phyloP scores from a whole-genome alignment of 495 filamentous ascomycete species.

The Talaromyces thailandensis region DNA sequence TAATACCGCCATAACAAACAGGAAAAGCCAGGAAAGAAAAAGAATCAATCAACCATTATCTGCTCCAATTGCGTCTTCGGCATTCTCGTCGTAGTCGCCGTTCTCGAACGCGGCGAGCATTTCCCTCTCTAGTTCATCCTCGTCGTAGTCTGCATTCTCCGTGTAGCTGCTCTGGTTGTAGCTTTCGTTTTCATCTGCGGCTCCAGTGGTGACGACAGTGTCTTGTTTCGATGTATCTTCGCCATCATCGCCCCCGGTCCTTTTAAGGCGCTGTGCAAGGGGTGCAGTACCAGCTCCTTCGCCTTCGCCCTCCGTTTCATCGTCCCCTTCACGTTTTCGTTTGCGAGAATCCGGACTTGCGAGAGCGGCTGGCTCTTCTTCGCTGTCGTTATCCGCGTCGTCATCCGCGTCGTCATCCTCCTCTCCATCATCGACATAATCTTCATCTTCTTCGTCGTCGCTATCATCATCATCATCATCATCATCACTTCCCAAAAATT shows the following conservation, averaged over 20 bases:
- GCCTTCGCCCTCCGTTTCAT: slow-evolving; percentile 20
- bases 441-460: slow-evolving; percentile 32
- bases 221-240: slow-evolving; percentile 31
- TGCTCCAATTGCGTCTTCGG: slow-evolving; percentile 18
- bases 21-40: slow-evolving; percentile 1
- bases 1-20: neutral
- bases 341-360: slow-evolving; percentile 28
- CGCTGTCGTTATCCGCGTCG: slow-evolving; percentile 49
- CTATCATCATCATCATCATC: slow-evolving; percentile 59
- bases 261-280: slow-evolving; percentile 40
- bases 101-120: slow-evolving; percentile 59
- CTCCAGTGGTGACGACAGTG: slow-evolving; percentile 12
- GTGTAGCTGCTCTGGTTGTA: slow-evolving; percentile 20
- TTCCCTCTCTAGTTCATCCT: slow-evolving; percentile 58
- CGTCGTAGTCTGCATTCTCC: slow-evolving; percentile 37
- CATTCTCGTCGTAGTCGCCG: slow-evolving; percentile 25
- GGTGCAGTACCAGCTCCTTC: slow-evolving; percentile 20
- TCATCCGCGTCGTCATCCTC: slow-evolving; percentile 50
- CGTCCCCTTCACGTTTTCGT: slow-evolving; percentile 30
- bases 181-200: slow-evolving; percentile 16
- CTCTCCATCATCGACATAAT: slow-evolving; percentile 33
- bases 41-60: slow-evolving; percentile 20
- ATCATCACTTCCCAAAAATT: slow-evolving; percentile 64
- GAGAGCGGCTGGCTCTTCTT: slow-evolving; percentile 24
- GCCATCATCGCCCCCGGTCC: slow-evolving; percentile 37